Evolutionary conservation across 192 early-diverging fungal genomes (phyloP).

Genomic region (Coemansia sp.): DNA sequence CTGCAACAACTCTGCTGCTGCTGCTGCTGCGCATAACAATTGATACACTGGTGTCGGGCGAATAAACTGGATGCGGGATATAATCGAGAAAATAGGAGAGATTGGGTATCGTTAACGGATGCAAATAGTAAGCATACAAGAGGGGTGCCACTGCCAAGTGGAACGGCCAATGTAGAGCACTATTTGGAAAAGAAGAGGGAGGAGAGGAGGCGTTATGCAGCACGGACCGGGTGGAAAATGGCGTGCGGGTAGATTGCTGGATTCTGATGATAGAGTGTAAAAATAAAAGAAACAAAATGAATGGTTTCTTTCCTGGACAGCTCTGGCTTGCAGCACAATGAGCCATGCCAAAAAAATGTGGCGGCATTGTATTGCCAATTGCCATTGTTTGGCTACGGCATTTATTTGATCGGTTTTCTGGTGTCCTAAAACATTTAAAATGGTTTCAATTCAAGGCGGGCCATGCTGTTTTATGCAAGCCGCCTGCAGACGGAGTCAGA

Average conservation of each 20-base stretch:
- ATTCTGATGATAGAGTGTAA: neutral
- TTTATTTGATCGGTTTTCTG: too few species aligned
- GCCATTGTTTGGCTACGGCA: neutral
- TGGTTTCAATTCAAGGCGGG: neutral
- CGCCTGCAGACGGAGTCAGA: neutral
- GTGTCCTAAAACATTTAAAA: too few species aligned
- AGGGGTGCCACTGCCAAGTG: neutral
- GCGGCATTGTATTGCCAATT: neutral
- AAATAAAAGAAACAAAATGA: constrained; percentile 1
- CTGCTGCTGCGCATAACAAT: constrained; percentile 13
- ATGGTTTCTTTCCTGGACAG: neutral
- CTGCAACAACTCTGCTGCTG: constrained; percentile 2
- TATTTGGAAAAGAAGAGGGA: too few species aligned
- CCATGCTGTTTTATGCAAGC: neutral
- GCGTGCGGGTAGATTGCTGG: too few species aligned
- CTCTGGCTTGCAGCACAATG: neutral
- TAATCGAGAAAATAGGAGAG: neutral
- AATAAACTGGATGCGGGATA: neutral
- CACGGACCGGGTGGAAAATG: neutral
- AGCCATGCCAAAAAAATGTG: neutral
- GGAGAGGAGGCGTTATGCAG: constrained; percentile 1
- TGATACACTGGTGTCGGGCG: neutral
- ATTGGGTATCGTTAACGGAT: constrained; percentile 2
- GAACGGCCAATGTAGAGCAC: neutral
- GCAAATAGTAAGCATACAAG: neutral